phyloP scores from a whole-genome alignment of 305 asterid genomes.

The Caryopteris hybrid region DNA sequence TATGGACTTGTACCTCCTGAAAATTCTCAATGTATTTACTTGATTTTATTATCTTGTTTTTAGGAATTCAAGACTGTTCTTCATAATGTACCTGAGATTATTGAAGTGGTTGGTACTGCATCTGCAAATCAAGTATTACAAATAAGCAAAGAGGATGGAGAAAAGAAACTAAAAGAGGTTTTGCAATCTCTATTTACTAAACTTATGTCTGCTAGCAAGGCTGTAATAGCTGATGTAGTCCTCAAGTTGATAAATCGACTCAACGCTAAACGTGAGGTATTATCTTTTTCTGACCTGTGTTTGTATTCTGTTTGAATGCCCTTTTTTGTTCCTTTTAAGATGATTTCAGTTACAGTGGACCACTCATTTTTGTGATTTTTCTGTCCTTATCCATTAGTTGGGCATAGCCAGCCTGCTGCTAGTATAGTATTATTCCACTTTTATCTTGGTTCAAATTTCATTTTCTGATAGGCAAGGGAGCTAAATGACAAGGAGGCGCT shows the following conservation, averaged over 20 bases:
- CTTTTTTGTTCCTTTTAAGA: background rate
- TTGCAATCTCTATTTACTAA: slow-evolving; percentile 47
- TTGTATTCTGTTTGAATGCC: slow-evolving; percentile 8
- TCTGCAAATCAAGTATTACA: slow-evolving; percentile 35
- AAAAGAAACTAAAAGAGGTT: slow-evolving; percentile 45
- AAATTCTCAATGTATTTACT: background rate
- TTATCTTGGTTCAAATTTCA: background rate
- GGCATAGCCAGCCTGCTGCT: background rate
- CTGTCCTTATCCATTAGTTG: background rate
- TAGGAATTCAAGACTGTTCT: slow-evolving; percentile 64
- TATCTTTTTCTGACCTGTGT: slow-evolving; percentile 3
- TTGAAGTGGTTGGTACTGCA: slow-evolving; percentile 55
- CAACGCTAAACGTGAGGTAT: slow-evolving; percentile 48
- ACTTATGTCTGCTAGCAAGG: slow-evolving; percentile 60
- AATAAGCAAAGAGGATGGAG: slow-evolving; percentile 37
- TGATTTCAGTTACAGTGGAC: background rate
- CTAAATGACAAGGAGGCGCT: slow-evolving; percentile 61
- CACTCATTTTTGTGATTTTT: background rate
- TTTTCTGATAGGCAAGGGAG: slow-evolving; percentile 40
- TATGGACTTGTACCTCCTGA: background rate
- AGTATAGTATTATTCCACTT: background rate
- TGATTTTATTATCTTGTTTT: slow-evolving; percentile 1
- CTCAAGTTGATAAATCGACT: slow-evolving; percentile 57
- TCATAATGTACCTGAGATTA: slow-evolving; percentile 68
- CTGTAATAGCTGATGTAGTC: slow-evolving; percentile 40